phyloP scores from a whole-genome alignment of 805 yeast genomes.

The Hanseniaspora jakobsenii region DNA sequence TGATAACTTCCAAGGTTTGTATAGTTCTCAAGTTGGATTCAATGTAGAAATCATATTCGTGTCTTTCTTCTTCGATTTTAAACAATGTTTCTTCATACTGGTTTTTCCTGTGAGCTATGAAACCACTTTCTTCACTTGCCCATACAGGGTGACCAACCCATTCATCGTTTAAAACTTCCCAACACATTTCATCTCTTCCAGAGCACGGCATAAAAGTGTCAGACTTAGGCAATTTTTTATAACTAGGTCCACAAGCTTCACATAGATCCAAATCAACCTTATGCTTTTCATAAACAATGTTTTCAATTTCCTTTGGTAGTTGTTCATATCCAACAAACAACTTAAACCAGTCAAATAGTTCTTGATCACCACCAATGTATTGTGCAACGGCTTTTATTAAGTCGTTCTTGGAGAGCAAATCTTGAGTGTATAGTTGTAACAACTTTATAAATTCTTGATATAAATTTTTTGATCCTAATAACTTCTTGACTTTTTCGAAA shows the following conservation, averaged over 20 bases:
- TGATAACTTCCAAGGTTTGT: constrained; percentile 89
- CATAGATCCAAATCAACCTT: constrained; percentile 80
- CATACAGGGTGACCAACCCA: constrained; percentile 99
- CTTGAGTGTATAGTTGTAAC: constrained; percentile 78
- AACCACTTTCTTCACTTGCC: constrained; percentile 99
- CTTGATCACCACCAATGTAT: constrained; percentile 70
- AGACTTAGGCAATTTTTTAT: constrained; percentile 80
- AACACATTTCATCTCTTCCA: constrained; percentile 97
- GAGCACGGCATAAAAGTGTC: constrained; percentile 96
- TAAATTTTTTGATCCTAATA: constrained; percentile 75
- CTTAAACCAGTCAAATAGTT: constrained; percentile 83
- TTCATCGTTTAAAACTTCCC: constrained; percentile 96
- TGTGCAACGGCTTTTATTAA: constrained; percentile 75
- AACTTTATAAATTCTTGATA: constrained; percentile 88
- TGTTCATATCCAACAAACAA: constrained; percentile 81
- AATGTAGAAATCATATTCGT: constrained; percentile 91
- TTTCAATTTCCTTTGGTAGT: constrained; percentile 75
- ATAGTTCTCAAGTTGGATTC: constrained; percentile 90
- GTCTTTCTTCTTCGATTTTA: constrained; percentile 94
- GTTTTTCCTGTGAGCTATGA: constrained; percentile 95
- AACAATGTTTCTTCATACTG: constrained; percentile 93
- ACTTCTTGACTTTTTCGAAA: constrained; percentile 83
- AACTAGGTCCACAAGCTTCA: constrained; percentile 91
- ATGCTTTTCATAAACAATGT: constrained; percentile 77
- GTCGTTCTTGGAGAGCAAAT: constrained; percentile 70